Evolutionary conservation across 2,329 filamentous ascomycete genomes (phyloP), one percentile per base, ranked within the genome.

Genomic region (Fusarium bulbicola): DNA sequence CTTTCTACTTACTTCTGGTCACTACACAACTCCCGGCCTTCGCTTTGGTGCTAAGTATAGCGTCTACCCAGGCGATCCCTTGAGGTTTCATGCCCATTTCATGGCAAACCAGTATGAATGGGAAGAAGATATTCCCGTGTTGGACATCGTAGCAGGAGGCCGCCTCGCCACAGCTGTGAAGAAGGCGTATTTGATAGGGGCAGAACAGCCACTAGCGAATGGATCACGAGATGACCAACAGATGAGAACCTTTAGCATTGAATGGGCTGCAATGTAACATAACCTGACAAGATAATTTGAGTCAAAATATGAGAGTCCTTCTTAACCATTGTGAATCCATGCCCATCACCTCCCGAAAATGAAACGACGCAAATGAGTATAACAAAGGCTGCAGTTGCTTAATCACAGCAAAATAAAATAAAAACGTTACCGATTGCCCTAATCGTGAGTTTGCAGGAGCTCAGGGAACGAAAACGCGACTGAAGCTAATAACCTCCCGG

Each of bases 21-120:
- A 95, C 83, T 98, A 92, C 84, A 91, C 96, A 79, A 95, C 95
- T 61, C 96, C 96, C 3, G 96, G 96, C 14, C 87, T 99, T 59
- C 93, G 96, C 32, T 99, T 99, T 78, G 96, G 96, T 32, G 97
- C 95, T 77, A 91, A 96, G 78, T 98, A 97, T 82, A 94, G 95
- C 75, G 94, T 97, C 10, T 99, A 99, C 78, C 96, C 96, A 0
- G 96, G 96, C 50, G 96, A 99, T 80, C 95, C 96, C 3, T 86
- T 99, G 58, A 92, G 96, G 16, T 99, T 97, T 81, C 96, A 99
- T 82, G 96, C 94, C 50, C 96, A 99, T 81, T 98, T 97, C 81
- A 88, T 97, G 76, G 93, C 92, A 13, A 92, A 92, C n/a, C 91
- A 93, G 37, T 90, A 93, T 76, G 90, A 87, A n/a, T 98, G 95